Base-by-base conservation (phyloP, 164 flowering plant genomes). In the Chimonanthus salicifolius region DNA sequence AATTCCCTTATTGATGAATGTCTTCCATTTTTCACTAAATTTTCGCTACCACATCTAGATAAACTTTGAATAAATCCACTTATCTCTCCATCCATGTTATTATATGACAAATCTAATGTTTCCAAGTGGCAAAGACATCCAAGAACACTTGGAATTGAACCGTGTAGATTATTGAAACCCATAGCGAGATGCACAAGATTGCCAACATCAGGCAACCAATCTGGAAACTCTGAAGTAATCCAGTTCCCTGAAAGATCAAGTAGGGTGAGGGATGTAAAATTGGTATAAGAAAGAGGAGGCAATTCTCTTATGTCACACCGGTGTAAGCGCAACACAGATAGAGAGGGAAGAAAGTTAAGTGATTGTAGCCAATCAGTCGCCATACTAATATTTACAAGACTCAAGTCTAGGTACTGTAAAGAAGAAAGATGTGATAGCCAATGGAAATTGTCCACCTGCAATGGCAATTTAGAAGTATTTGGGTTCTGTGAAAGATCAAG, bases 391-490 rank as follows among this genome's bases (percentile, higher is more conserved):
- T 66, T 15, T 18, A 66, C 49, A 1, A 0, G 2, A 44, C 49
- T 18, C 68, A 66, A 44, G 68, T 66, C 68, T 44, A 66, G 68
- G 68, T 43, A 44, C 11, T 5, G 49, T 18, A 66, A 6, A 47
- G 64, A 47, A 16, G 65, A 21, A 70, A 77, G 64, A 20, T 9
- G 7, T 7, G 72, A 60, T 33, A 72, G 7, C 79, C 79, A 76
- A 18, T 62, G 43, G 49, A 76, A 47, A 10, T 49, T 72, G 9
- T 72, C 13, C 5, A 18, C 65, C 18, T 54, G 58, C 51, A 67
- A 2, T 11, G 5, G n/a, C 15, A 46, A 67, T 4, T 33, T 16
- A 67, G 7, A 11, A 20, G 7, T 3, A 5, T 7, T 1, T 3
- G 4, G 2, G 45, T 21, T 7, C 10, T 3, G 0, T 3, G 44